Evolutionary conservation across 352 stramenopile species (phyloP), one percentile per base, ranked within the genome.

Genomic region (Phytophthora vignae): DNA sequence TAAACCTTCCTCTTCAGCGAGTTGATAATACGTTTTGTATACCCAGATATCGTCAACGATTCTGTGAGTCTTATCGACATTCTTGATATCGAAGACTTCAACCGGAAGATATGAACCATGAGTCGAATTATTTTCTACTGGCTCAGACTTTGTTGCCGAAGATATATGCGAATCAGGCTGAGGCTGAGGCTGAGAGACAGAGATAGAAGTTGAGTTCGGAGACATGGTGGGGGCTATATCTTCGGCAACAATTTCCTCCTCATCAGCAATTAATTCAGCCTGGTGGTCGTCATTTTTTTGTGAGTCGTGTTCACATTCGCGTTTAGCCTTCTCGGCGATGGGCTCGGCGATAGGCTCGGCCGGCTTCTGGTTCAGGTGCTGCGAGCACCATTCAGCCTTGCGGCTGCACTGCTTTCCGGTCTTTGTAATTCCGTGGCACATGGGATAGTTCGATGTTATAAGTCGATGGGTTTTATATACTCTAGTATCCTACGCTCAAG

Each of bases 351-450:
- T n/a, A 5, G 44, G 44, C 6, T 29, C 27, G 0, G 27, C 27
- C 27, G 27, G 27, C 44, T 52, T 52, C 17, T 52, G 44, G 44
- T 3, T 52, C 14, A 52, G 44, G 44, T 52, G 44, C 44, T 52
- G 44, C 19, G 44, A 52, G 44, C 44, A 52, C 44, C 44, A 52
- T 22, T 52, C 44, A 22, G 44, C 44, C 44, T 52, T 52, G n/a
- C 44, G 44, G 7, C 7, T 11, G n/a, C 44, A 52, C 15, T 12
- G 7, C 49, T 55, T 55, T 15, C 49, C n/a, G 19, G 49, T 33
- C 21, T 55, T 33, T 2, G 49, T 36, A n/a, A 36, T 55, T 15
- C 4, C 21, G 49, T 36, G 29, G 49, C 49, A 40, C 49, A 55
- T 55, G 49, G 44, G 44, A 19, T 52, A 7, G 44, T 22, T 52